Base-by-base conservation (phyloP, 495 filamentous ascomycete species). In the Podospora didyma region DNA sequence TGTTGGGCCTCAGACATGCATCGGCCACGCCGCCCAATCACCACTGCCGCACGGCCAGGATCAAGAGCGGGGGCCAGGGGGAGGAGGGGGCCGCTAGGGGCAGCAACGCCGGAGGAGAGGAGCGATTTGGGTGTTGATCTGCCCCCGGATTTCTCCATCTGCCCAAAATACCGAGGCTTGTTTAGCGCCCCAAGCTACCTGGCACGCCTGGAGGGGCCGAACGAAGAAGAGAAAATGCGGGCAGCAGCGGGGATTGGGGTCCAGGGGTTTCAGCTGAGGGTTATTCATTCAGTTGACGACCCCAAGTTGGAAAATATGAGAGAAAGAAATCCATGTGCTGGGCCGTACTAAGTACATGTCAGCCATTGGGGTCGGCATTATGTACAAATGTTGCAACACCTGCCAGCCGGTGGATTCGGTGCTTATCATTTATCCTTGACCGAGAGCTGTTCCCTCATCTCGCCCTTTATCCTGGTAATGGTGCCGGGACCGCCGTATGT, bases 401-500 rank as follows among this genome's bases (percentile, higher is more conserved):
- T 9, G 26, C 26, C 26, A 31, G 26, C 26, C 26, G 26, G 26
- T 9, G n/a, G 16, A 37, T 16, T 42, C 12, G 14, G 23, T 26
- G 46, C 14, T 17, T 14, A 49, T 49, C 46, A 49, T 5, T 12
- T 2, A 49, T 22, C 46, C 39, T 53, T 44, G 35, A 28, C 56
- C 53, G 58, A 53, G 11, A 71, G 51, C 57, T 64, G 57, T 46
- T 86, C 77, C 51, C 82, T 80, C 84, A 98, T 86, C 76, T 97
- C 91, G 56, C 79, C 74, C 76, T 96, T 97, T 26, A 97, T 89
- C 53, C 89, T 79, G 21, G 88, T 92, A 44, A 96, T 81, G 0
- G 89, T 92, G 12, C 93, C 92, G 3, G 88, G 80, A 17, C 93
- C 94, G 3, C 88, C 88, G 65, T 95, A 98, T 7, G 90, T 86